Evolutionary conservation across 441 rosid genomes (phyloP).

Genomic region (Hura crepitans): DNA sequence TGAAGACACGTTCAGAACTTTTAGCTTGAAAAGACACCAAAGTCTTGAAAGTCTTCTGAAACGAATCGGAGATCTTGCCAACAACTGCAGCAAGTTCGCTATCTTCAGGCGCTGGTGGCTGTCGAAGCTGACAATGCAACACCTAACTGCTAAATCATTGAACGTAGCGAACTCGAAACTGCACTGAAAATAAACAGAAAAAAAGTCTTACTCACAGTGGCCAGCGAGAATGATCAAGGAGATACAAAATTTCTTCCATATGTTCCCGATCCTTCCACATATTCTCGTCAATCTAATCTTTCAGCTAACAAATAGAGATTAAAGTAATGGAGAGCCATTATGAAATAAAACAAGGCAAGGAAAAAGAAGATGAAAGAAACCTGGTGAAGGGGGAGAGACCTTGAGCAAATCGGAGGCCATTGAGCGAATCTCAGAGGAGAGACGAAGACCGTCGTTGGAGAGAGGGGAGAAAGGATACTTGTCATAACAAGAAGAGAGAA

Average conservation of each 20-base stretch:
- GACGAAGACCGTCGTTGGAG: slow-evolving; percentile 59
- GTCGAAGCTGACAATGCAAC: slow-evolving; percentile 51
- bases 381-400: slow-evolving; percentile 50
- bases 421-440: slow-evolving; percentile 62
- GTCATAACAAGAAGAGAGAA: slow-evolving; percentile 75
- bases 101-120: slow-evolving; percentile 50
- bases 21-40: slow-evolving; percentile 64
- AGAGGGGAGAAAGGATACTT: slow-evolving; percentile 67
- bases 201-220: slow-evolving; percentile 47
- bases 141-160: neutral
- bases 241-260: slow-evolving; percentile 74
- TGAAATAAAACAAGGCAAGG: neutral
- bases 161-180: neutral
- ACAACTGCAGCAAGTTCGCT: slow-evolving; percentile 40
- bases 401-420: slow-evolving; percentile 47
- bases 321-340: no score
- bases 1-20: slow-evolving; percentile 80
- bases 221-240: slow-evolving; percentile 65
- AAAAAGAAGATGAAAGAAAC: slow-evolving; percentile 27
- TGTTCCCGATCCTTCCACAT: slow-evolving; percentile 97
- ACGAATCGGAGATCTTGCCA: slow-evolving; percentile 34
- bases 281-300: slow-evolving; percentile 76
- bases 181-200: neutral
- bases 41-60: slow-evolving; percentile 40
- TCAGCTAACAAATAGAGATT: slow-evolving; percentile 37